Base-by-base conservation (phyloP, 148 eudicot genomes). In the Rhododendron henanense region DNA sequence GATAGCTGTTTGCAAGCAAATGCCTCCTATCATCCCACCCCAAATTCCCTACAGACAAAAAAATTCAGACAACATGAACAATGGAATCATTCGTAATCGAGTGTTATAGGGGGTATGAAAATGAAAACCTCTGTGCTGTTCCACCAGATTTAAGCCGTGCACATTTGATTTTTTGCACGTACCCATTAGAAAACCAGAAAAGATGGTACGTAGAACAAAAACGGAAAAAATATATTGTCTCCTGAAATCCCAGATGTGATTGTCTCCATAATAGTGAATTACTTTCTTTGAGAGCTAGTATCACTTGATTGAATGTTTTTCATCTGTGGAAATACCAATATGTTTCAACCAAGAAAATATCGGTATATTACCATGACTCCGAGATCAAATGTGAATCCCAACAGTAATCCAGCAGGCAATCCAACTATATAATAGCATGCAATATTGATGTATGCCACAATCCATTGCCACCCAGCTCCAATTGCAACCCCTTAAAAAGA, bases 401-500 rank as follows among this genome's bases (percentile, higher is more conserved):
- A 83, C 7, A 94, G 39, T 37, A 95, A 90, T 55, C 98, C 98
- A 79, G 93, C 94, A 69, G 98, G 96, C 74, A 95, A 87, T 76
- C 98, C 98, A 77, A 95, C 85, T 11, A 93, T 65, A 85, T 95
- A 95, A 84, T 95, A 95, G 84, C 94, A 95, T 1, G 91, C 96
- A 8, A 95, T 91, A 86, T 95, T 95, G 84, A 95, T 89, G 87
- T 91, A 95, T 5, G 98, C 98, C 13, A 95, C 95, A 78, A 91
- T 85, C 21, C 91, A 78, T 87, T 95, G 98, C 98, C 98, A 95
- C 85, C 96, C 98, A 53, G 96, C 98, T 93, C 98, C 98, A 85
- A 95, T 89, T 14, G 98, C 96, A 81, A 95, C 98, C 47, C 98
- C 98, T 95, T 63, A 1, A 2, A 28, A 55, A 35, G 33, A 21